A percentile compares a stretch with the other conserved stretches of the same genome.
Evolutionary conservation across 2,329 filamentous ascomycete genomes (phyloP).

Genomic region (Microsporum audouinii): DNA sequence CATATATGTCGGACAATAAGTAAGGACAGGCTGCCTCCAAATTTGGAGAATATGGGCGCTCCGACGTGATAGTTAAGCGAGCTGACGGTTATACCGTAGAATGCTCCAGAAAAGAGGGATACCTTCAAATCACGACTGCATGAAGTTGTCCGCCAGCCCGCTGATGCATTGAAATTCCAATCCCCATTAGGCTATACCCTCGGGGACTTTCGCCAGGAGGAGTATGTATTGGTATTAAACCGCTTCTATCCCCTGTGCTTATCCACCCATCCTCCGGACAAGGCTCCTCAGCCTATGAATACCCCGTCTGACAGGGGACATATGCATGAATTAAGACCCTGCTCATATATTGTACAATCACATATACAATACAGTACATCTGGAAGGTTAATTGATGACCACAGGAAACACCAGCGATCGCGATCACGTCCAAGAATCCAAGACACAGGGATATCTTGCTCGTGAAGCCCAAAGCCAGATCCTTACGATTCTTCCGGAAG

Average conservation of each 20-base stretch:
- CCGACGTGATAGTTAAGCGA: background rate
- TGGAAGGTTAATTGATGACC: background rate
- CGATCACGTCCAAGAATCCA: background rate
- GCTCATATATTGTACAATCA: background rate
- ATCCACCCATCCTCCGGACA: background rate
- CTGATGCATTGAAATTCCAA: background rate
- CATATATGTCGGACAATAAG: background rate
- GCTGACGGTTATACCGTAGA: background rate
- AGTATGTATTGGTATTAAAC: background rate
- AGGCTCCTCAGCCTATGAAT: background rate
- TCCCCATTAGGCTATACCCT: background rate
- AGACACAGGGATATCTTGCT: background rate
- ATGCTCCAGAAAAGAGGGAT: background rate
- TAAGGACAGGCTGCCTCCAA: background rate
- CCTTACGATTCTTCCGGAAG: background rate
- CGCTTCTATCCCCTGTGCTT: background rate
- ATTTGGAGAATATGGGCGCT: background rate
- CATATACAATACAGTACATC: background rate
- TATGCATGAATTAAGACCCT: background rate
- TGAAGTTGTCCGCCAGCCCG: background rate
- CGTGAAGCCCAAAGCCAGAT: background rate
- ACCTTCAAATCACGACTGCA: background rate
- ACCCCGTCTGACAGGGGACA: background rate
- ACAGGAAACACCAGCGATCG: background rate
- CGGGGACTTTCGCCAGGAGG: background rate